These are phyloP conservation scores for Trichoderma sp. DNA, from an alignment of 2,329 filamentous ascomycete species.

Conservation along the genomic window DNA sequence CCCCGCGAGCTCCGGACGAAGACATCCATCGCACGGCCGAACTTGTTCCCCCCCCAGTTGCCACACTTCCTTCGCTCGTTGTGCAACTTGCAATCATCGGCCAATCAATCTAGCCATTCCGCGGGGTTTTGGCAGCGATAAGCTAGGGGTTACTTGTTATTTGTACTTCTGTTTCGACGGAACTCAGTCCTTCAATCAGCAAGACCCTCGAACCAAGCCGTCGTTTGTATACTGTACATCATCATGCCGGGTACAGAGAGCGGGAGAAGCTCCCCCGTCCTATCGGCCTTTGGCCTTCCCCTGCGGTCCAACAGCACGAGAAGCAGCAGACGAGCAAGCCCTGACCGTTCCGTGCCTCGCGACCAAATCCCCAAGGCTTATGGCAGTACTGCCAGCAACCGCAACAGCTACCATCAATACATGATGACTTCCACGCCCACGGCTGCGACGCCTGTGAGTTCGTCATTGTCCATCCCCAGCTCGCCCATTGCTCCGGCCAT, in stretches of 20 bases:
- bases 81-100: background rate
- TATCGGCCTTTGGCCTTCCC: slow-evolving; percentile 36
- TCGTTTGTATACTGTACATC: background rate
- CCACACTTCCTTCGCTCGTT: background rate
- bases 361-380: slow-evolving; percentile 18
- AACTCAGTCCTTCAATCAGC: background rate
- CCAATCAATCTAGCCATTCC: background rate
- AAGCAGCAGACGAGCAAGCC: slow-evolving; percentile 19
- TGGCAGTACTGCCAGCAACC: slow-evolving; percentile 13
- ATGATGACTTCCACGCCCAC: slow-evolving; percentile 2
- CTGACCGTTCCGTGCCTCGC: slow-evolving; percentile 20
- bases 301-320: slow-evolving; percentile 28
- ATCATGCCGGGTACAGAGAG: slow-evolving; percentile 28
- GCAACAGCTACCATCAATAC: slow-evolving; percentile 11
- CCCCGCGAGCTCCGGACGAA: slow-evolving; percentile 15
- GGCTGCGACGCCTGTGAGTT: slow-evolving; percentile 14
- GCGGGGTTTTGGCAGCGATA: background rate
- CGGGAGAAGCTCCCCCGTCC: slow-evolving; percentile 26
- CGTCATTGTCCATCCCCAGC: background rate
- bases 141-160: background rate
- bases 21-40: background rate
- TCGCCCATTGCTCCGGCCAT: slow-evolving; percentile 9
- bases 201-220: background rate
- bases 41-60: background rate
- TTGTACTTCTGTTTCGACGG: background rate